Evolutionary conservation across 441 rosid genomes (phyloP), one percentile per base, ranked within the genome.

Genomic region (Mallotus japonicus): DNA sequence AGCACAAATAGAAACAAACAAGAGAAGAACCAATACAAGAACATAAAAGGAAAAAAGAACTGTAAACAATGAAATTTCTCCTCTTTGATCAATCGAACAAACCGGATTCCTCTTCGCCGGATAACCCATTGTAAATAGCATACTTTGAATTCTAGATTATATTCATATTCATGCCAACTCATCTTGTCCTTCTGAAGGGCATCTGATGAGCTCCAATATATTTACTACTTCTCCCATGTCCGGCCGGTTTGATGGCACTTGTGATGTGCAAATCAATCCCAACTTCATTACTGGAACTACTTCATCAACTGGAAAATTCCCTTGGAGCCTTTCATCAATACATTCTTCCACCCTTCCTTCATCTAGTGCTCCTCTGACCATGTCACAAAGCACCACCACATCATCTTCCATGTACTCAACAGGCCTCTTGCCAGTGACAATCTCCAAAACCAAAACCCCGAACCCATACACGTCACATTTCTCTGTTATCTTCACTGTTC

Each of bases 331-430:
- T 55, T 61, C 85, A 50, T 94, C 99, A 0, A 90, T 80, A 59
- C 96, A 88, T 78, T 88, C 97, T 73, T 94, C 97, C 46, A 87
- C 94, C 69, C 84, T 87, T 50, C 97, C 94, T 77, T 89, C 97
- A 80, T 94, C 97, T 61, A 92, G 70, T 15, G 96, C 89, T 74
- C 90, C 95, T 76, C 99, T 85, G 22, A 89, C 91, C 97, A 92
- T 88, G 76, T 94, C 97, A 49, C 97, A 92, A 0, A 94, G 89
- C 71, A 94, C 97, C 77, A 89, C 92, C 72, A 94, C 97, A 65
- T 94, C 99, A 62, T 92, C 97, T 83, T 92, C 99, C 99, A 94
- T 90, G 83, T 94, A 94, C 83, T 92, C 97, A 0, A 94, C 99
- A 5, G 97, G 99, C 75, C 88, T 89, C 80, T 87, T 94, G 59